Base-by-base conservation (phyloP, 345 rosid species). In the Murraya koenigii region DNA sequence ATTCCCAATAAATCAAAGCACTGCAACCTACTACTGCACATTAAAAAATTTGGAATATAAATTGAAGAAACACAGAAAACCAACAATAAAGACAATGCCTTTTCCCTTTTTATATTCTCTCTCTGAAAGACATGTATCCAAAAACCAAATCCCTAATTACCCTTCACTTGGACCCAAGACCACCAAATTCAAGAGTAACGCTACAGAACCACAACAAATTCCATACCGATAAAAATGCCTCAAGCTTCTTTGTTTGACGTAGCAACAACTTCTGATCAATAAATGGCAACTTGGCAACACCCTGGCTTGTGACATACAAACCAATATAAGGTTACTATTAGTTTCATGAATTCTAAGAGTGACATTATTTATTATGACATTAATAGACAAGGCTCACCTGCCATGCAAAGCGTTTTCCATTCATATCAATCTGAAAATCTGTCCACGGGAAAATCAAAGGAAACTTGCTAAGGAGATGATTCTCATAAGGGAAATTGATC, bases 391-490 rank as follows among this genome's bases (percentile, higher is more conserved):
- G 41, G 77, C 75, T 26, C 77, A 94, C 99, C 99, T 97, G 99
- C 98, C 98, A 97, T 25, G 98, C 87, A 49, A 91, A 94, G 75
- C 97, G 97, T 85, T 97, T 97, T 52, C 99, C 99, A 81, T 94
- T 93, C 99, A 97, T 93, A 88, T 97, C 99, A 72, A 93, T 80
- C 82, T 93, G 96, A 86, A 97, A 94, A 87, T 93, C 99, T 94
- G 95, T 71, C 62, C 69, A 81, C 11, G 83, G 73, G 30, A 52
- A 79, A 54, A 78, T 17, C 20, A 20, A 19, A 14, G 63, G 65
- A 66, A 71, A 22, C 23, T 72, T 44, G 17, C 4, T 55, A 55
- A 72, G 60, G 52, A 23, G 23, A 23, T n/a, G 47, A 55, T 61
- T n/a, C 68, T 64, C 52, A 71, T 14, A 7, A 72, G 36, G 38